A percentile compares a stretch with the other conserved stretches of the same genome.
Evolutionary conservation across 805 yeast genomes (phyloP).

Genomic region (Dipodascus albidus): DNA sequence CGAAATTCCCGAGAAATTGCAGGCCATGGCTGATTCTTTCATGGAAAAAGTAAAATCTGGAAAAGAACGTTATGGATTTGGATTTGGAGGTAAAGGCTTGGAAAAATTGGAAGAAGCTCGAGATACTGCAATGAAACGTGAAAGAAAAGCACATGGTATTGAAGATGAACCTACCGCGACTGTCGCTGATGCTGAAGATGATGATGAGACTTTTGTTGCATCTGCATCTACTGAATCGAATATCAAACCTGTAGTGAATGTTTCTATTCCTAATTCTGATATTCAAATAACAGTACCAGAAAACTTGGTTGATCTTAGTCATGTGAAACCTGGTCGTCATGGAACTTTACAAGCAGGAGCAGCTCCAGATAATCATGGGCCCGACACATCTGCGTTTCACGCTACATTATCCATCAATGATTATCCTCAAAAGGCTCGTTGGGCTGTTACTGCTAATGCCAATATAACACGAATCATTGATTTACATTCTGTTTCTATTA

Average conservation of each 20-base stretch:
- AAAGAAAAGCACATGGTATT: constrained; percentile 39
- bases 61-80: constrained; percentile 51
- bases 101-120: constrained; percentile 61
- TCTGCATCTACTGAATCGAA: constrained; percentile 12
- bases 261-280: constrained; percentile 7
- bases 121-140: constrained; percentile 37
- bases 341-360: constrained; percentile 31
- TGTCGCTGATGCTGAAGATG: constrained; percentile 14
- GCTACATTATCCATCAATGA: constrained; percentile 74
- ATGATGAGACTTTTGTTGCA: constrained; percentile 21
- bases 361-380: constrained; percentile 42
- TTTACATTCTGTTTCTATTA: constrained; percentile 61
- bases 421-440: constrained; percentile 43
- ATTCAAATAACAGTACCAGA: constrained; percentile 8
- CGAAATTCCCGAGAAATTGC: constrained; percentile 41
- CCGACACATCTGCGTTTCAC: constrained; percentile 44
- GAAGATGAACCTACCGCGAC: constrained; percentile 22
- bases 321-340: constrained; percentile 14
- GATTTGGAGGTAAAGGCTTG: constrained; percentile 91
- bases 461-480: constrained; percentile 56
- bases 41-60: constrained; percentile 54
- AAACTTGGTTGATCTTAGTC: constrained; percentile 1
- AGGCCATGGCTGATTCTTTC: constrained; percentile 42
- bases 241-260: constrained; percentile 3
- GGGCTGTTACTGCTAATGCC: constrained; percentile 43